Base-by-base conservation (phyloP, 2,329 filamentous ascomycete species). In the Colletotrichum musae region DNA sequence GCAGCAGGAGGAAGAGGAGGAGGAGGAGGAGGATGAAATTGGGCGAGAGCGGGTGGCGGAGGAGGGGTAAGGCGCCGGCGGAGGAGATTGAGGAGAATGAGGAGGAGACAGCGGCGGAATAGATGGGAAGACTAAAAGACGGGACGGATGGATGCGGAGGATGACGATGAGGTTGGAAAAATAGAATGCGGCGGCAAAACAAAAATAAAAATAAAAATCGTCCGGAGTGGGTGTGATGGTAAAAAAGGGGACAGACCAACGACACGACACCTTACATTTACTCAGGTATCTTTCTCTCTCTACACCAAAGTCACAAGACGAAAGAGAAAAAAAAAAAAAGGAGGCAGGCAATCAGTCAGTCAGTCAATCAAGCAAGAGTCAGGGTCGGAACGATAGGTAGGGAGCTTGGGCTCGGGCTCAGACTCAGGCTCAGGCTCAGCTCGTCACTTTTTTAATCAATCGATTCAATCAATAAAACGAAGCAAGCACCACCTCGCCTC, bases 381-480 rank as follows among this genome's bases (percentile, higher is more conserved):
- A n/a, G 16, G 16, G 45, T 47, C 15, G 9, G 6, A 24, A 24
- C 21, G 18, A 47, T 47, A 36, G 32, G 32, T 47, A 36, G 32
- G 32, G 32, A 36, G 32, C 32, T 36, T 36, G 32, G 13, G 41
- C 16, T 43, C 36, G 36, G 36, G 36, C 13, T 39, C 36, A 39
- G 9, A 4, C 15, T 43, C 41, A n/a, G 36, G 36, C 13, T 39
- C 36, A 39, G 9, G 36, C 15, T 43, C 41, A n/a, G 13, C 16
- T n/a, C 41, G 41, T 43, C 15, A 43, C 12, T n/a, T 50, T 47
- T 47, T 15, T 21, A 61, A 61, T 61, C 58, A 53, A 52, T 53
- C 50, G 18, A 57, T 47, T 53, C 56, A 57, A 24, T 68, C 60
- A 68, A 68, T 59, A 69, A 66, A 56, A 36, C 61, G 50, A 66